Percentiles rank a stretch among this genome's conserved stretches.
These are phyloP conservation scores for Cyberlindnera maclurae DNA, from an alignment of 805 yeast species.

Conservation along the genomic window DNA sequence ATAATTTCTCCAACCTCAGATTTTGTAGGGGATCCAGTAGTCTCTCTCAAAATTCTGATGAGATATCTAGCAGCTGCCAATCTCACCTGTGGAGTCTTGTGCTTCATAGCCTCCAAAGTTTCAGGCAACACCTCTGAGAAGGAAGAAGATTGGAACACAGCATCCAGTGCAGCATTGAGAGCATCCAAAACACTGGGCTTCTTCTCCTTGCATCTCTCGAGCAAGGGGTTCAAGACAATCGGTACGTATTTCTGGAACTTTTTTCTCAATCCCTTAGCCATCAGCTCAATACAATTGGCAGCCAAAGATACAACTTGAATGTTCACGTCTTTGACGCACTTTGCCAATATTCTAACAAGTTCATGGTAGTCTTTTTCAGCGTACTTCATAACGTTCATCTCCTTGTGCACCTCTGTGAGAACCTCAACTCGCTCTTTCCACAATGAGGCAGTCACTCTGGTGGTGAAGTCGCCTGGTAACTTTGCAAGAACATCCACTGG, in stretches of 20 bases:
- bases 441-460: constrained; percentile 50
- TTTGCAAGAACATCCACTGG: constrained; percentile 61
- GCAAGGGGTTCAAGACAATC: constrained; percentile 48
- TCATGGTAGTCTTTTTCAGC: constrained; percentile 59
- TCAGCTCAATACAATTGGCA: constrained; percentile 50
- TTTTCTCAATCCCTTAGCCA: constrained; percentile 60
- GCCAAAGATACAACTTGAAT: constrained; percentile 79
- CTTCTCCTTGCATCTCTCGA: constrained; percentile 86
- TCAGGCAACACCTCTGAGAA: constrained; percentile 53
- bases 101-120: constrained; percentile 50
- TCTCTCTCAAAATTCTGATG: constrained; percentile 50
- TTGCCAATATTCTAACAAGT: constrained; percentile 56
- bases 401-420: constrained; percentile 51
- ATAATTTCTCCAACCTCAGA: constrained; percentile 52
- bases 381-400: constrained; percentile 46
- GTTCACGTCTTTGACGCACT: constrained; percentile 81
- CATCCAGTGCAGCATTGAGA: constrained; percentile 56
- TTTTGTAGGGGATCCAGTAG: constrained; percentile 41
- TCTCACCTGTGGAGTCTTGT: constrained; percentile 79
- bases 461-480: constrained; percentile 55
- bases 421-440: constrained; percentile 94
- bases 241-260: constrained; percentile 49
- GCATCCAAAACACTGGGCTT: constrained; percentile 73
- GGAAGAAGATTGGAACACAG: constrained; percentile 46
- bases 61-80: constrained; percentile 63